Base-by-base conservation (phyloP, 192 early-diverging fungal genomes). In the Coemansia sp. region DNA sequence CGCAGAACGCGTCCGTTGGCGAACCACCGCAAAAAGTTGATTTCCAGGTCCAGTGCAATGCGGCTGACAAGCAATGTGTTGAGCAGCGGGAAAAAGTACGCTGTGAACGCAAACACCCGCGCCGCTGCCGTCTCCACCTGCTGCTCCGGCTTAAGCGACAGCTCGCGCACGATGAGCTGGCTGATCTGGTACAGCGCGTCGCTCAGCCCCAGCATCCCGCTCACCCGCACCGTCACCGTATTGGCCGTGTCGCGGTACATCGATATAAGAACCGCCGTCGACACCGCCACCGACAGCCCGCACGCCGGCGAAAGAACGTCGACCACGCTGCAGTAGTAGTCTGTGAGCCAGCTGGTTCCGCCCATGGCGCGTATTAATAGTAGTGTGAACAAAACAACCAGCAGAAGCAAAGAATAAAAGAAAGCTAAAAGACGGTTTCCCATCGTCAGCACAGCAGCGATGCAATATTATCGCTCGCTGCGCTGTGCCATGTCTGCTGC, bases 301-400 rank as follows among this genome's bases (percentile, higher is more conserved):
- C 76, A 79, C 6, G 76, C 71, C 0, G 76, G 76, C 58, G 71
- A 66, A n/a, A 79, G 58, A 45, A 79, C 76, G 38, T 79, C 76
- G 42, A 71, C 63, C 11, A 73, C 50, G 64, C 63, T 72, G 56
- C 71, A 56, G 38, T 79, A 79, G 64, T 79, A 79, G 61, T 73
- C 65, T 11, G 61, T 66, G 20, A 79, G 68, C 76, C 76, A 79
- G 48, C 10, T 40, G 14, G 60, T 60, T 14, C 51, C 58, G 14
- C 33, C 49, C 66, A 66, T 66, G 54, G n/a, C 30, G 25, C 0
- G 4, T 61, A 48, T 61, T 29, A 36, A 61, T 56, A 56, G 7
- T 8, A 25, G 30, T 1, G 18, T 56, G 7, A 32, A 56, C 12
- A 12, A 12, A 32, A 56, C 10, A 11, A 28, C 28, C 1, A 4